A percentile compares a stretch with the other conserved stretches of the same genome.
These are phyloP conservation scores for Senecio squalidus DNA, from an alignment of 140 eudicot species.

Conservation along the genomic window DNA sequence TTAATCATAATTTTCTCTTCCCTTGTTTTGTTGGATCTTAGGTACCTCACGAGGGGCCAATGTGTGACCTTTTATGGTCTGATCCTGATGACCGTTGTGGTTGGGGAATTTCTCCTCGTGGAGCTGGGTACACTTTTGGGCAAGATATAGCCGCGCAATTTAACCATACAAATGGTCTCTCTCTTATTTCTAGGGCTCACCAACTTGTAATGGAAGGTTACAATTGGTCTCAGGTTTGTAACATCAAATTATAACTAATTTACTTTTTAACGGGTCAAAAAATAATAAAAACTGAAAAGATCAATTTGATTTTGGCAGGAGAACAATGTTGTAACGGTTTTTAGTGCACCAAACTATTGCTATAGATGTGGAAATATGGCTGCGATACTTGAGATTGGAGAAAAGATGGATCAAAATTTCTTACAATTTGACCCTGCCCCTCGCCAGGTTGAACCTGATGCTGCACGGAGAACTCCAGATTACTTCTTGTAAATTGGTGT, in stretches of 20 bases:
- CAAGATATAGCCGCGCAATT: constrained; percentile 40
- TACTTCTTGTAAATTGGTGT: constrained; percentile 34
- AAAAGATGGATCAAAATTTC: constrained; percentile 39
- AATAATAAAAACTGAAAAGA: too few relatives aligned
- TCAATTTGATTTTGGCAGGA: constrained; percentile 29
- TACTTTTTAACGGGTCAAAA: not conserved
- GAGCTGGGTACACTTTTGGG: constrained; percentile 43
- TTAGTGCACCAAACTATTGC: constrained; percentile 44
- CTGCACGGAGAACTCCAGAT: constrained; percentile 38
- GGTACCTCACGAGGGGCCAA: constrained; percentile 50
- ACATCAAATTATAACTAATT: not conserved
- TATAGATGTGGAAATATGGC: constrained; percentile 49
- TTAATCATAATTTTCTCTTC: constrained; percentile 8
- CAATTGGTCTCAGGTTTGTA: constrained; percentile 45
- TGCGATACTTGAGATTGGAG: constrained; percentile 43
- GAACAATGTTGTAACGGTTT: constrained; percentile 40
- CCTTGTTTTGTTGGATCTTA: constrained; percentile 11
- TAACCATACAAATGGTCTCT: constrained; percentile 44
- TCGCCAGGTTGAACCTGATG: constrained; percentile 36
- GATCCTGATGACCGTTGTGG: constrained; percentile 48
- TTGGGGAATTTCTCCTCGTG: constrained; percentile 50
- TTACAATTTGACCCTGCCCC: constrained; percentile 45
- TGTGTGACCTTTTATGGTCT: constrained; percentile 47
- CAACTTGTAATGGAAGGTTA: constrained; percentile 47
- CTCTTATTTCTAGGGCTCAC: constrained; percentile 41